These are phyloP conservation scores for Tolypocladium endophyticum DNA, from an alignment of 2,329 filamentous ascomycete species.

Conservation along the genomic window DNA sequence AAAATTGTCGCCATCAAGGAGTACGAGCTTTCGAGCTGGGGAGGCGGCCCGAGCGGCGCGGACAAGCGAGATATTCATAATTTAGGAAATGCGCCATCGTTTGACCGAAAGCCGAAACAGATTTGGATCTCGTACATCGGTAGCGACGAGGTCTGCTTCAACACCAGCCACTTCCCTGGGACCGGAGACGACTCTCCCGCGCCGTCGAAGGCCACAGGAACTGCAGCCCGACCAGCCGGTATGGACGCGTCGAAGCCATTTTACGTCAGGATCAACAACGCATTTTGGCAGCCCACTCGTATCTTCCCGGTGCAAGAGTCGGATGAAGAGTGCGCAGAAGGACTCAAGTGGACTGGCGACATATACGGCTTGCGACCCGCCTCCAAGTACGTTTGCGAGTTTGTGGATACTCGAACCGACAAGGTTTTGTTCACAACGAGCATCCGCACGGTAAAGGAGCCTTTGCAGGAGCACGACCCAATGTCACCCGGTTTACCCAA, in stretches of 20 bases:
- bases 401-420: slow-evolving; percentile 57
- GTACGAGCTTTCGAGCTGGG: slow-evolving; percentile 70
- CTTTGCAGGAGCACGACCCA: slow-evolving; percentile 20
- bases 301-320: slow-evolving; percentile 41
- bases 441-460: slow-evolving; percentile 52
- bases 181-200: slow-evolving; percentile 23
- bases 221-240: slow-evolving; percentile 29
- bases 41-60: slow-evolving; percentile 54
- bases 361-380: slow-evolving; percentile 60
- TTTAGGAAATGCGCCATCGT: slow-evolving; percentile 59
- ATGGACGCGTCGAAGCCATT: slow-evolving; percentile 66
- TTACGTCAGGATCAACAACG: slow-evolving; percentile 68
- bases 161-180: slow-evolving; percentile 53
- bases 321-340: slow-evolving; percentile 22
- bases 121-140: slow-evolving; percentile 77
- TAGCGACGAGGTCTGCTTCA: slow-evolving; percentile 68
- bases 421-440: slow-evolving; percentile 61
- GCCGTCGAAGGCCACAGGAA: slow-evolving; percentile 14
- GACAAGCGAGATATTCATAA: slow-evolving; percentile 69
- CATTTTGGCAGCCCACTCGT: slow-evolving; percentile 67
- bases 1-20: slow-evolving; percentile 95
- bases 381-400: slow-evolving; percentile 70
- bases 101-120: slow-evolving; percentile 57
- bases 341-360: slow-evolving; percentile 57
- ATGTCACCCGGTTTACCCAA: slow-evolving; percentile 21